Evolutionary conservation across 2,329 filamentous ascomycete species (phyloP).

Genomic region (Exophiala spinifera): DNA sequence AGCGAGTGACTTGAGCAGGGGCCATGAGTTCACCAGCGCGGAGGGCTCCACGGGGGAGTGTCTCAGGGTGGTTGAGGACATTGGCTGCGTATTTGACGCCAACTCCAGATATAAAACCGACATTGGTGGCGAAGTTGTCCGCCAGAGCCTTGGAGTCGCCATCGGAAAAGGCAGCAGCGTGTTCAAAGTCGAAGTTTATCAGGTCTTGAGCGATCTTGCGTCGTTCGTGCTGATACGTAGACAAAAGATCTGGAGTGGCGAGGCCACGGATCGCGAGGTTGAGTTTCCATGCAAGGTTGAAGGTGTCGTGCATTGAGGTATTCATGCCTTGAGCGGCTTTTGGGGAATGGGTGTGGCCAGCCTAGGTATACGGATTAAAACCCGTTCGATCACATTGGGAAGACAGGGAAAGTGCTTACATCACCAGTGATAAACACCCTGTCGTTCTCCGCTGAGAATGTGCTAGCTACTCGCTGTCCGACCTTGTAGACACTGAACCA

Average conservation of each 20-base stretch:
- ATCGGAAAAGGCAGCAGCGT: conserved; percentile 53
- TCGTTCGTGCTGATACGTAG: conserved; percentile 54
- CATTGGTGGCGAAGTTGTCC: conserved; percentile 67
- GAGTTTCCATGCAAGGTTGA: conserved; percentile 58
- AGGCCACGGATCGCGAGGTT: conserved; percentile 48
- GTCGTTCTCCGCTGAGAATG: conserved; percentile 42
- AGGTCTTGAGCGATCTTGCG: conserved; percentile 61
- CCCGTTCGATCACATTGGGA: not conserved
- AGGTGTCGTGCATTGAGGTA: conserved; percentile 64
- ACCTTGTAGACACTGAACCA: conserved; percentile 54
- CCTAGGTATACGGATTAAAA: not conserved
- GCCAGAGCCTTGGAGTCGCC: conserved; percentile 61
- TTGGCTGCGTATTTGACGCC: conserved; percentile 66
- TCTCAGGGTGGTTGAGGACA: conserved; percentile 57
- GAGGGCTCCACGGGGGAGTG: conserved; percentile 31
- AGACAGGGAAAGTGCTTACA: conserved; percentile 29
- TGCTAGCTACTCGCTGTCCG: conserved; percentile 47
- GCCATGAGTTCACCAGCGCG: conserved; percentile 51
- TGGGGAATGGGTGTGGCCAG: conserved; percentile 42
- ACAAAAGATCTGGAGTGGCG: conserved; percentile 39
- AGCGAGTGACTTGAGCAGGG: conserved; percentile 69
- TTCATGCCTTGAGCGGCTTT: conserved; percentile 72
- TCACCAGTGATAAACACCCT: conserved; percentile 51
- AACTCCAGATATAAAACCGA: conserved; percentile 70
- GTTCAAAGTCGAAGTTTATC: conserved; percentile 54